Conservation (phyloP, 495 filamentous ascomycete genomes). For the Penicillium paradoxum region DNA sequence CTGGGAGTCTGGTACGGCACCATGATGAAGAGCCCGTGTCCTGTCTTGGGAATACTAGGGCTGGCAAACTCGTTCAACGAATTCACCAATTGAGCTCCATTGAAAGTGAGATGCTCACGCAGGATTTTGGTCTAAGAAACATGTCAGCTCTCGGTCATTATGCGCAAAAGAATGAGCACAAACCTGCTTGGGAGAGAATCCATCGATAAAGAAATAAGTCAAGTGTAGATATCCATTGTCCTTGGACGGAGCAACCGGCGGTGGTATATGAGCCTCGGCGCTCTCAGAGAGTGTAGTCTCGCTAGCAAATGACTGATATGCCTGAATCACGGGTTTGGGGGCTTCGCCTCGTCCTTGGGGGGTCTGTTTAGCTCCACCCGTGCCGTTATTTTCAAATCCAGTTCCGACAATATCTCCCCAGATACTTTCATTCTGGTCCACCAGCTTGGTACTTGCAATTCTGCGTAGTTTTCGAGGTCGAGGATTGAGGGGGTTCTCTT, state of each 20-base stretch:
- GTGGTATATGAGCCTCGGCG: constrained; percentile 16
- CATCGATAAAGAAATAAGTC: constrained; percentile 58
- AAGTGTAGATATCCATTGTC: constrained; percentile 33
- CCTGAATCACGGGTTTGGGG: constrained; percentile 27
- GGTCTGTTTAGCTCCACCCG: constrained; percentile 26
- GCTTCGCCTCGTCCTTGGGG: constrained; percentile 30
- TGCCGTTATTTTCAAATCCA: constrained; percentile 31
- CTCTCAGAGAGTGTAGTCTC: constrained; percentile 32
- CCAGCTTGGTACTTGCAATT: constrained; percentile 72
- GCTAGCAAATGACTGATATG: constrained; percentile 39
- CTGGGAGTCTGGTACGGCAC: constrained; percentile 48
- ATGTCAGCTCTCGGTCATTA: constrained; percentile 8
- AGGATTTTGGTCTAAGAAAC: constrained; percentile 39
- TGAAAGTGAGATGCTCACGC: constrained; percentile 47
- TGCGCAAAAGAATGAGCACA: background rate
- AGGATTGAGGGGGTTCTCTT: constrained; percentile 26
- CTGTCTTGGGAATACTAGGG: constrained; percentile 34
- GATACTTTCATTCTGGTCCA: constrained; percentile 70
- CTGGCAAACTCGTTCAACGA: constrained; percentile 38
- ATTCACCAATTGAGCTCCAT: constrained; percentile 47
- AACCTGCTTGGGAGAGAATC: constrained; percentile 57
- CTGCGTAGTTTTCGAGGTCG: constrained; percentile 66
- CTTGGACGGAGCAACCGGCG: constrained; percentile 14
- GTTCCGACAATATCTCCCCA: constrained; percentile 82
- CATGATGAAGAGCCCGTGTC: constrained; percentile 47